phyloP scores from a whole-genome alignment of 169 alveolate genomes.

The Toxoplasma gondii region DNA sequence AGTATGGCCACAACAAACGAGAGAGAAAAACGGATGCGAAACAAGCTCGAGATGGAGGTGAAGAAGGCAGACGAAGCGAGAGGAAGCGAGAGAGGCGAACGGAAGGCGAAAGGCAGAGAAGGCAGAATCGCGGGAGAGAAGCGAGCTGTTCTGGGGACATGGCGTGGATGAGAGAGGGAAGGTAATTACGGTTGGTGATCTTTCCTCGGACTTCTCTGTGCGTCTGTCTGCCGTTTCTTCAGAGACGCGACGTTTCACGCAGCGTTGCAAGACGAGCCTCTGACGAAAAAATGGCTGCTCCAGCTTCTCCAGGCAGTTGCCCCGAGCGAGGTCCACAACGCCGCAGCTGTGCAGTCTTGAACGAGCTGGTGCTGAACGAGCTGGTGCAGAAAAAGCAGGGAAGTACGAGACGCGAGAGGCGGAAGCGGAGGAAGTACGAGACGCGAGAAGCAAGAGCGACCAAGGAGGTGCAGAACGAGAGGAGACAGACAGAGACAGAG shows the following conservation, averaged over 20 bases:
- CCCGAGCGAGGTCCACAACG: background rate
- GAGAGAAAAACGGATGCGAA: no score
- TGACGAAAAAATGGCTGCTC: slow-evolving; percentile 57
- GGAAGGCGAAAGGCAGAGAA: background rate
- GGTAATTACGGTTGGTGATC: no score
- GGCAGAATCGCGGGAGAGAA: background rate
- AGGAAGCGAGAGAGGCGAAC: background rate
- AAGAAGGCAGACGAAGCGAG: no score
- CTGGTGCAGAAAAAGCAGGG: background rate
- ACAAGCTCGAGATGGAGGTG: no score
- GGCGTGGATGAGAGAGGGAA: no score
- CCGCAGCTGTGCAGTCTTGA: background rate
- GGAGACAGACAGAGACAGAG: background rate
- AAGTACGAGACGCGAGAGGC: background rate
- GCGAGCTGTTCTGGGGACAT: no score
- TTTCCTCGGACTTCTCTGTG: no score
- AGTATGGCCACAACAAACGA: no score
- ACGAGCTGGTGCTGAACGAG: background rate
- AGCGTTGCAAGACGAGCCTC: slow-evolving; percentile 42
- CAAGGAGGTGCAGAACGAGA: background rate
- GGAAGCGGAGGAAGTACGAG: no score
- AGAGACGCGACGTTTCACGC: slow-evolving; percentile 53
- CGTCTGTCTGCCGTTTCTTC: background rate
- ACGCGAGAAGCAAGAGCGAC: background rate
- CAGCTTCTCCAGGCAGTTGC: slow-evolving; percentile 58